Evolutionary conservation across 2,329 filamentous ascomycete genomes (phyloP).

Genomic region (Calonectria hawksworthii): DNA sequence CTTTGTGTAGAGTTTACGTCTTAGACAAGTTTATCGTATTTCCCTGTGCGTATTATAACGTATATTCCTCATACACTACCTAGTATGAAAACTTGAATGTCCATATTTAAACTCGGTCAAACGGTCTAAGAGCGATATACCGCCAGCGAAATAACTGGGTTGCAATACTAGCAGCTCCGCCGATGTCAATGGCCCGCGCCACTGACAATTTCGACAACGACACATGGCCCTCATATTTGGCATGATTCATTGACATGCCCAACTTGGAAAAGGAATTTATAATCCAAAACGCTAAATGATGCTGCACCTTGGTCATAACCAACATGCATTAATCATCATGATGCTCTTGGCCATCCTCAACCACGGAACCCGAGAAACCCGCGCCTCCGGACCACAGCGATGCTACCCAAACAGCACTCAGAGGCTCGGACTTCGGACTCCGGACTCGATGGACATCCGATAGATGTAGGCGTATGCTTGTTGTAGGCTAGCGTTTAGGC

Average conservation of each 20-base stretch:
- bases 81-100: background rate
- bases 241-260: background rate
- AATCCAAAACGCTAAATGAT: background rate
- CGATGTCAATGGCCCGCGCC: background rate
- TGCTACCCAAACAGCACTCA: too few species aligned
- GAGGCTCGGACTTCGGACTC: background rate
- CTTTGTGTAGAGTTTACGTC: too few species aligned
- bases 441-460: background rate
- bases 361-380: constrained; percentile 11
- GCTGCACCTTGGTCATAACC: background rate
- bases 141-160: background rate
- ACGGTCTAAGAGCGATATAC: background rate
- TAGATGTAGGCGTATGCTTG: background rate
- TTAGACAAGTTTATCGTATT: too few species aligned
- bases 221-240: background rate
- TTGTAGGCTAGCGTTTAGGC: constrained; percentile 3
- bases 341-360: background rate
- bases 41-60: background rate
- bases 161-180: background rate
- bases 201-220: background rate
- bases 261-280: background rate
- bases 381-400: background rate
- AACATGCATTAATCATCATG: background rate
- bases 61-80: background rate
- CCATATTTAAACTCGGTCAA: background rate